Base-by-base conservation (phyloP, 768 basidiomycete genomes). In the Albatrellus ellisii region DNA sequence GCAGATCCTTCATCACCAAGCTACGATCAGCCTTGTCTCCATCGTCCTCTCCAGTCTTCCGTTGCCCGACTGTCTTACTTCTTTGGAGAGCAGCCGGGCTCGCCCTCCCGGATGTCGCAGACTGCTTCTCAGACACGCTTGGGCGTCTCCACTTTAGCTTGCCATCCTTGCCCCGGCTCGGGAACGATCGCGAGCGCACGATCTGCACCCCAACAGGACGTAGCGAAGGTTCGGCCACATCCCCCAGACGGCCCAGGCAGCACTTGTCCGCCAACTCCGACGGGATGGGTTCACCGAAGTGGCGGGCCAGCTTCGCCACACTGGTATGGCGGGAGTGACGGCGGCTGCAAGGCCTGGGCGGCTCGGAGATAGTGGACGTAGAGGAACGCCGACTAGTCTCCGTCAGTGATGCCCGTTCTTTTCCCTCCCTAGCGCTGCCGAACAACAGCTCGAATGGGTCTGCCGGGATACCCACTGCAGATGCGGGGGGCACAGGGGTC, bases 211-310 rank as follows among this genome's bases (percentile, higher is more conserved):
- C n/a, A n/a, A n/a, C n/a, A n/a, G n/a, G n/a, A n/a, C n/a, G n/a
- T n/a, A 12, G 29, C 29, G 29, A 31, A 7, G 29, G 17, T 31
- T 31, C 29, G 29, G 17, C 29, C 4, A n/a, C n/a, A n/a, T n/a
- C n/a, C n/a, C n/a, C n/a, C 17, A 31, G 29, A 31, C 3, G 29
- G 29, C 29, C 12, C 12, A 3, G 29, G 29, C 29, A 17, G 12
- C 51, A 42, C 4, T 52, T 51, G 39, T 53, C 45, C 21, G 61
- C 42, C 39, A 67, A 51, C 31, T 62, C 65, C 4, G 57, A 52
- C 11, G 67, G 62, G 33, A 66, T 58, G 38, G 60, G 54, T 46
- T 65, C 61, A 35, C 64, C 63, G 6, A 65, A 53, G 46, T 60
- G 54, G 14, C 60, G 61, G 6, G 60, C 54, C 40, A 66, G 52